Base-by-base conservation (phyloP, 176 grass and related monocot genomes). In the Eleusine indica region DNA sequence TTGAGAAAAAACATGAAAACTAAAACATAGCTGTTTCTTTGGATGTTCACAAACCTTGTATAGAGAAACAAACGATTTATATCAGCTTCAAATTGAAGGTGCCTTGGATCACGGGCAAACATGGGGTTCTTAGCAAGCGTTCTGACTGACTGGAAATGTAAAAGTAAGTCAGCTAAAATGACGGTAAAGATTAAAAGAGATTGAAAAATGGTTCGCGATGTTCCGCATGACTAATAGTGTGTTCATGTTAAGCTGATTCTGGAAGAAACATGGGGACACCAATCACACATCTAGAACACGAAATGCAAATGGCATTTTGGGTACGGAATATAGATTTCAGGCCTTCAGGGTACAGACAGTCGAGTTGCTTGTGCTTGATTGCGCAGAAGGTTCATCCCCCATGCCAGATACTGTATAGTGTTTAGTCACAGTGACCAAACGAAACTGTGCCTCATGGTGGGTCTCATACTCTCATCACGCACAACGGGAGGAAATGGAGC, bases 11-110 rank as follows among this genome's bases (percentile, higher is more conserved):
- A 40, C 71, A 67, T 35, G 19, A 66, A 75, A 67, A 15, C 19
- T 42, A 90, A 30, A 82, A 70, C 2, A 51, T 11, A 54, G 30
- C 6, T 5, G 62, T 68, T 73, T 13, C 19, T 73, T 74, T 21
- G 73, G 70, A 82, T 80, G 42, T 66, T 25, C 28, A 81, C 81
- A 65, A 70, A 98, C 96, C 93, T 94, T 13, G 91, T 98, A 81
- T 90, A 98, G 71, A 98, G 96, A 89, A 98, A 98, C 3, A 98
- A 65, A 53, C 91, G 83, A 53, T 98, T 92, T 35, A 96, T 74
- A 58, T 99, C 96, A 58, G 87, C 87, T 73, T 92, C 96, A 64
- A 94, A 96, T 62, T 99, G 96, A 86, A 99, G 87, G 80, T 90
- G 89, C 74, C 93, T 86, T 75, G 96, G 93, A 85, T 94, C 93